phyloP scores from a whole-genome alignment of 768 basidiomycete species.

The Amanita jacksonii region DNA sequence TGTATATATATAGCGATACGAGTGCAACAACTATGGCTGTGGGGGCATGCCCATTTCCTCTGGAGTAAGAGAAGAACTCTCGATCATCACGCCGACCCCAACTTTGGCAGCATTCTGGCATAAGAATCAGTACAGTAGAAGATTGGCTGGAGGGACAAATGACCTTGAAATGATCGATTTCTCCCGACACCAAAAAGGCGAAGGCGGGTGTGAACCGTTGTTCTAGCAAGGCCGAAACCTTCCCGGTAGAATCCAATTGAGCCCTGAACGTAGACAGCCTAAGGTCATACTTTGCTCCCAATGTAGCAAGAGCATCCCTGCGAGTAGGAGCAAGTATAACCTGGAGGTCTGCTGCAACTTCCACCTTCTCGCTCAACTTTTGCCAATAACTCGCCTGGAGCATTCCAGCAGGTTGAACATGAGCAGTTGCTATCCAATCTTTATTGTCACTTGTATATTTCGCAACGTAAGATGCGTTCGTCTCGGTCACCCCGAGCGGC shows the following conservation, averaged over 20 bases:
- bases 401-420: constrained; percentile 73
- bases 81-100: constrained; percentile 97
- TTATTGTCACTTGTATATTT: constrained; percentile 66
- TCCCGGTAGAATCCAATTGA: constrained; percentile 90
- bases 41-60: constrained; percentile 74
- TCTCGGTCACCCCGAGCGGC: constrained; percentile 59
- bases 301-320: constrained; percentile 85
- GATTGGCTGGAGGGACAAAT: no score
- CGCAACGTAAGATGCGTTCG: constrained; percentile 67
- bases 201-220: constrained; percentile 95
- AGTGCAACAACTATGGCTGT: constrained; percentile 28
- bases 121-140: not conserved
- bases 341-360: constrained; percentile 92
- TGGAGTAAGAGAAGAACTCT: constrained; percentile 70
- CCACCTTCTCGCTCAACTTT: constrained; percentile 89
- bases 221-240: constrained; percentile 90
- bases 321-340: constrained; percentile 69
- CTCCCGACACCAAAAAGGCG: constrained; percentile 88
- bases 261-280: constrained; percentile 90
- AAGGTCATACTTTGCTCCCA: constrained; percentile 96
- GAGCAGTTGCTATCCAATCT: constrained; percentile 91
- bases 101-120: constrained; percentile 84
- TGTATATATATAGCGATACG: constrained; percentile 19
- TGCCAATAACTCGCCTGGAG: constrained; percentile 95
- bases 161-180: constrained; percentile 99